phyloP scores from a whole-genome alignment of 768 basidiomycete species.

The Clitopilus passeckerianus region DNA sequence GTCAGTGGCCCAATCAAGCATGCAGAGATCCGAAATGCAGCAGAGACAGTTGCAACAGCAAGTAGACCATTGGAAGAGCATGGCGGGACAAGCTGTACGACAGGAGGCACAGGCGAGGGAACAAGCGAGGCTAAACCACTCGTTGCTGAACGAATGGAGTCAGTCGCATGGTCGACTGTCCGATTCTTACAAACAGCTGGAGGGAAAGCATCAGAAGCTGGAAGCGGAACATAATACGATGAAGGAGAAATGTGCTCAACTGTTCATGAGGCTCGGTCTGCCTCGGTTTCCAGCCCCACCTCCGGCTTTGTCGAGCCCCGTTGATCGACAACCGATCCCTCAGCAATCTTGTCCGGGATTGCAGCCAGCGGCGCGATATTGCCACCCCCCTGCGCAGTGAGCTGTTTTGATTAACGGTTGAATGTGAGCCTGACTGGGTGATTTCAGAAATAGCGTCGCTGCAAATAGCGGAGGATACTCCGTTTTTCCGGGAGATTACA shows the following conservation, averaged over 20 bases:
- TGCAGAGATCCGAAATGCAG: slow-evolving; percentile 1
- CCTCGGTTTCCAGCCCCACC: background rate
- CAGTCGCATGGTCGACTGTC: slow-evolving; percentile 7
- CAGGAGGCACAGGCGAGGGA: slow-evolving; percentile 9
- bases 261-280: background rate
- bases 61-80: slow-evolving; percentile 1
- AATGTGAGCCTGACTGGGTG: background rate
- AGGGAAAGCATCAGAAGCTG: slow-evolving; percentile 9
- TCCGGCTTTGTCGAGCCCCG: background rate
- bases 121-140: slow-evolving; percentile 9
- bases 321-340: background rate
- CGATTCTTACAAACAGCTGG: slow-evolving; percentile 16
- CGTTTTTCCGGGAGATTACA: background rate
- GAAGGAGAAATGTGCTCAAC: background rate
- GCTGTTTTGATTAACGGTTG: background rate
- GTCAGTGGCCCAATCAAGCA: background rate
- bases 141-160: slow-evolving; percentile 10
- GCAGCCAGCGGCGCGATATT: background rate
- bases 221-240: slow-evolving; percentile 4
- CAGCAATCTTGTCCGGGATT: background rate
- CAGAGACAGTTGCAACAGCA: slow-evolving; percentile 7
- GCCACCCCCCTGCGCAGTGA: background rate
- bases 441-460: background rate
- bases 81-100: background rate
- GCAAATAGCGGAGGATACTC: background rate